Evolutionary conservation across 2,329 filamentous ascomycete species (phyloP).

Genomic region (Eurotiales sp.): DNA sequence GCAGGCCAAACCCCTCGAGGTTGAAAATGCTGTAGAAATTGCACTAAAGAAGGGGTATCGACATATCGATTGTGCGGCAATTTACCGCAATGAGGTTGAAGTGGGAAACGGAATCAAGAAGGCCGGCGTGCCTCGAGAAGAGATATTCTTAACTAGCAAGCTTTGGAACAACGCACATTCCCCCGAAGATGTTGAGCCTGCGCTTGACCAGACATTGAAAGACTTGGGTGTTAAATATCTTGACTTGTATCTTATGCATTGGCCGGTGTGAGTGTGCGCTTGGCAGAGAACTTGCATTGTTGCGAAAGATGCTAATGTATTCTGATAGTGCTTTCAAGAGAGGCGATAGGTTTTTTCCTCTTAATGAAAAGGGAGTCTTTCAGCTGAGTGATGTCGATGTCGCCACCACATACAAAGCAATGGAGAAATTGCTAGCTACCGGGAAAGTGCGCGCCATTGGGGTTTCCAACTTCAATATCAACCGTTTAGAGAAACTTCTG

Average conservation of each 20-base stretch:
- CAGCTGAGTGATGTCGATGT: slow-evolving; percentile 53
- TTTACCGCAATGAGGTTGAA: slow-evolving; percentile 64
- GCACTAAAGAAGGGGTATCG: slow-evolving; percentile 49
- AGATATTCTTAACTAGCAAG: slow-evolving; percentile 82
- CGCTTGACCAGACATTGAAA: slow-evolving; percentile 69
- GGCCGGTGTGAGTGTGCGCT: slow-evolving; percentile 53
- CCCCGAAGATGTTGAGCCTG: slow-evolving; percentile 58
- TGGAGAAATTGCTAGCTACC: slow-evolving; percentile 56
- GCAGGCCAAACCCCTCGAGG: slow-evolving; percentile 59
- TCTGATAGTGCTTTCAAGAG: slow-evolving; percentile 26
- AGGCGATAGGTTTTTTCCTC: slow-evolving; percentile 44
- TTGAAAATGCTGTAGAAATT: slow-evolving; percentile 55
- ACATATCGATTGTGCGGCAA: slow-evolving; percentile 38
- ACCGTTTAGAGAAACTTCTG: slow-evolving; percentile 54
- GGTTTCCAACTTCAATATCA: slow-evolving; percentile 56
- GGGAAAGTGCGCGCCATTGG: slow-evolving; percentile 57
- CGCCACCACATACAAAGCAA: slow-evolving; percentile 68
- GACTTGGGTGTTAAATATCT: slow-evolving; percentile 74
- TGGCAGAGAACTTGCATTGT: background rate
- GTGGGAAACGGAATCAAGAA: slow-evolving; percentile 70
- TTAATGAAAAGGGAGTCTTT: slow-evolving; percentile 50
- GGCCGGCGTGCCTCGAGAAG: slow-evolving; percentile 68
- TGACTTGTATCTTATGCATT: slow-evolving; percentile 79
- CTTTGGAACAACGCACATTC: slow-evolving; percentile 76
- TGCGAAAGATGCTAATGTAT: background rate